A percentile compares a stretch with the other conserved stretches of the same genome.
Evolutionary conservation across 225 moss, liverwort and hornwort genomes (phyloP).

Genomic region (Pseudoscleropodium purum): DNA sequence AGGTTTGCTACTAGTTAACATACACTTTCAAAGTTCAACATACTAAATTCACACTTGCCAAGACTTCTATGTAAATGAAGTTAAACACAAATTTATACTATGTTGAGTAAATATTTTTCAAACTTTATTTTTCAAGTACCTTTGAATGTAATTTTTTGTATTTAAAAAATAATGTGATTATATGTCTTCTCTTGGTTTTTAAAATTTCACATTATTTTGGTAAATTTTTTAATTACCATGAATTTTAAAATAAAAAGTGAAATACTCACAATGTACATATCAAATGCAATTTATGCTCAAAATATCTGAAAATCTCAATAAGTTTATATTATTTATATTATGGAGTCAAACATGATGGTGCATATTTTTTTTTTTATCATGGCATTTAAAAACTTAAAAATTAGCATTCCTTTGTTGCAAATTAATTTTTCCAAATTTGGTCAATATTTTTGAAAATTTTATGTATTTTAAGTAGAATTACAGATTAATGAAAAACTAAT

Average conservation of each 20-base stretch:
- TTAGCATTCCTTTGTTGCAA: accelerated
- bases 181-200: background rate
- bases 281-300: background rate
- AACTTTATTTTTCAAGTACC: background rate
- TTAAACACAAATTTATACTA: background rate
- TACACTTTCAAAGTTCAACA: background rate
- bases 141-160: background rate
- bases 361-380: background rate
- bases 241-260: background rate
- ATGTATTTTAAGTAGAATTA: background rate
- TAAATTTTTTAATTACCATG: background rate
- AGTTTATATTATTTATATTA: background rate
- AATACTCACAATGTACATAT: background rate
- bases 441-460: background rate
- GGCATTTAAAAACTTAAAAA: background rate
- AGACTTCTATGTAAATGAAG: background rate
- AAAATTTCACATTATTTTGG: background rate
- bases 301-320: background rate
- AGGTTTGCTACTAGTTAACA: background rate
- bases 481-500: background rate
- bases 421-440: background rate
- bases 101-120: background rate
- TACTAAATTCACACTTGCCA: background rate
- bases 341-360: background rate
- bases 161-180: background rate